Evolutionary conservation across 495 filamentous ascomycete species (phyloP), one percentile per base, ranked within the genome.

Genomic region (Astrocystis sublimbata): DNA sequence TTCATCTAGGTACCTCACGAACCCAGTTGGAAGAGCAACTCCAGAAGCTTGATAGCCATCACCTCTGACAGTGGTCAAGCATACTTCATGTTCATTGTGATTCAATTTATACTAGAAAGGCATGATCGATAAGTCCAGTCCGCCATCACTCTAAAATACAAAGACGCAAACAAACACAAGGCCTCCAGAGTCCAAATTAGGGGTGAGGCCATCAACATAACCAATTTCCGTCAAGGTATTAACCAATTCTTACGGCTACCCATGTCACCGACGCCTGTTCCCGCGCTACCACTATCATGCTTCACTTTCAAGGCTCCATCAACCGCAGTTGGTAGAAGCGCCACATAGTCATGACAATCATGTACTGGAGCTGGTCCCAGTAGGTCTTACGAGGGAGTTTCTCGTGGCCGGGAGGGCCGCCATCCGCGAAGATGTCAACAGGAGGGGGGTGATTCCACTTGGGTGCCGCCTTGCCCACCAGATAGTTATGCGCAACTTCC

Each of bases 251-350:
- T n/a, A n/a, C n/a, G n/a, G n/a, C n/a, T n/a, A n/a, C n/a, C n/a
- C n/a, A n/a, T n/a, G n/a, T n/a, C 1, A 10, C 9, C 19, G 10
- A 47, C 23, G 15, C 10, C n/a, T 38, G 36, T 12, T 13, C 2
- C 23, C 13, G 28, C 43, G 8, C 13, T 7, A 7, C n/a, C n/a
- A 2, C 23, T 6, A 13, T 47, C 23, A 26, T 15, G 4, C 21
- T 26, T 53, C 50, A 54, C 12, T 12, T 26, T 53, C 50, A 54
- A 7, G 51, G 54, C 54, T 58, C 41, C 36, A 58, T 23, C n/a
- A 42, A 9, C 23, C 38, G 12, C 23, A 46, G 38, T n/a, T 45
- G 54, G 2, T 38, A 58, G 24, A 43, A 58, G 0, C 54, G 38
- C 38, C 41, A 58, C 6, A 43, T 15, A 23, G 41, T 42, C 23